phyloP scores from a whole-genome alignment of 78 protist genomes.

The Dictyostelium intermedium region DNA sequence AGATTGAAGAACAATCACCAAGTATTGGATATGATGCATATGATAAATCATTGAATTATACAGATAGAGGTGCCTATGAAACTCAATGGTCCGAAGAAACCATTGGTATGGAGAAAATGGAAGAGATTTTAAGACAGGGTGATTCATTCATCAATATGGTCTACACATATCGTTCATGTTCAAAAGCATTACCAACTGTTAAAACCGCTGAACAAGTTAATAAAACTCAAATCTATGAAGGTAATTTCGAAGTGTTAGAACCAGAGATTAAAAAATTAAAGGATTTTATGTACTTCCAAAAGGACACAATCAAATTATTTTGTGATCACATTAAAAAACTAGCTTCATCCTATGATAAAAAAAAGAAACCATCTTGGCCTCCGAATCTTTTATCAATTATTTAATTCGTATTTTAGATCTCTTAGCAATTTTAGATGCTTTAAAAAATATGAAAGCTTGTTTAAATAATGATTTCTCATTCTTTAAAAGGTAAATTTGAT shows the following conservation, averaged over 20 bases:
- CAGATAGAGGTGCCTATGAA: constrained; percentile 83
- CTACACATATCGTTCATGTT: constrained; percentile 85
- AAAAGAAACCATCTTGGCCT: constrained; percentile 43
- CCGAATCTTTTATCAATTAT: constrained; percentile 60
- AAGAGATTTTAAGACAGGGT: constrained; percentile 45
- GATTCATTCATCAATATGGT: constrained; percentile 72
- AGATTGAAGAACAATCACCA: constrained; percentile 38
- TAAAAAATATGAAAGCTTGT: constrained; percentile 93
- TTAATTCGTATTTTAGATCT: constrained; percentile 76
- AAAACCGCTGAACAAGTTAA: constrained; percentile 77
- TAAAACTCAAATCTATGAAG: constrained; percentile 78
- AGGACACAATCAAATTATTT: constrained; percentile 46
- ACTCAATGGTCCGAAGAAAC: constrained; percentile 81
- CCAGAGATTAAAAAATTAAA: constrained; percentile 83
- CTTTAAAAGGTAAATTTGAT: constrained; percentile 84
- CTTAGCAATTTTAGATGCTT: constrained; percentile 84
- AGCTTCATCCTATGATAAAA: constrained; percentile 61
- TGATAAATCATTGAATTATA: constrained; percentile 5
- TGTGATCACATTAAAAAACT: constrained; percentile 48
- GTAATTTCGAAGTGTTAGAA: constrained; percentile 75
- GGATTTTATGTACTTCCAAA: constrained; percentile 76
- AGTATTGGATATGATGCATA: constrained; percentile 27
- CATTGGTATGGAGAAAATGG: constrained; percentile 64
- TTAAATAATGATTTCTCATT: constrained; percentile 91
- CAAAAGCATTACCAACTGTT: constrained; percentile 81